These are phyloP conservation scores for Exophiala dermatitidis DNA, from an alignment of 2,329 filamentous ascomycete species.

Conservation along the genomic window DNA sequence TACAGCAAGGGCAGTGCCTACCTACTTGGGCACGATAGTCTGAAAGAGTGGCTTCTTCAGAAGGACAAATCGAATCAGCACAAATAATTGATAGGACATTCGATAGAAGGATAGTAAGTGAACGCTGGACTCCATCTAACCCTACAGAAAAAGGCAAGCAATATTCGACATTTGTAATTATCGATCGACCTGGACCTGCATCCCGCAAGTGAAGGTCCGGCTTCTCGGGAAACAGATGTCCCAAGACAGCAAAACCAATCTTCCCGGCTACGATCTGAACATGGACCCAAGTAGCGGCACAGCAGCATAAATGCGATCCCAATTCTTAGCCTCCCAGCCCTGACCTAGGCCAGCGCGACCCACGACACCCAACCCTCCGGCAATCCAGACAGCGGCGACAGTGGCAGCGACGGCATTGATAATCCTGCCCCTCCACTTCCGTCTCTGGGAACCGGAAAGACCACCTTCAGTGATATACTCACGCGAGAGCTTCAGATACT, in stretches of 20 bases:
- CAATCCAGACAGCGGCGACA: constrained; percentile 65
- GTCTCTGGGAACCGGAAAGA: constrained; percentile 34
- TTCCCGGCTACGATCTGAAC: constrained; percentile 32
- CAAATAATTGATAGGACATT: too few species aligned
- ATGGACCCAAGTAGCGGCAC: constrained; percentile 52
- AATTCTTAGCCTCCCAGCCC: constrained; percentile 74
- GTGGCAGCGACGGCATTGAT: constrained; percentile 59
- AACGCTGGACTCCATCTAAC: too few species aligned
- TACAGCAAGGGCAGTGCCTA: too few species aligned
- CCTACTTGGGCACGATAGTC: too few species aligned
- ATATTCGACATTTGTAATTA: too few species aligned
- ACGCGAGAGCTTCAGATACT: constrained; percentile 65
- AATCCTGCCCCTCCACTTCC: constrained; percentile 61
- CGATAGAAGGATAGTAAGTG: too few species aligned
- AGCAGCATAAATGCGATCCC: constrained; percentile 63
- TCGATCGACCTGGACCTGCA: too few species aligned
- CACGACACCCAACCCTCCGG: constrained; percentile 71
- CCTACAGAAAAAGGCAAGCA: too few species aligned
- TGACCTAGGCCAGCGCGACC: constrained; percentile 60
- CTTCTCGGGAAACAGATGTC: too few species aligned
- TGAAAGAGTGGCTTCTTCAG: too few species aligned
- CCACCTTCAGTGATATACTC: constrained; percentile 44
- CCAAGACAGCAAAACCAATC: neutral
- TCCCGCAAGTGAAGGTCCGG: too few species aligned
- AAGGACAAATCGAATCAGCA: too few species aligned